These are phyloP conservation scores for Suillus tomentosus DNA, from an alignment of 768 basidiomycete species.

Conservation along the genomic window DNA sequence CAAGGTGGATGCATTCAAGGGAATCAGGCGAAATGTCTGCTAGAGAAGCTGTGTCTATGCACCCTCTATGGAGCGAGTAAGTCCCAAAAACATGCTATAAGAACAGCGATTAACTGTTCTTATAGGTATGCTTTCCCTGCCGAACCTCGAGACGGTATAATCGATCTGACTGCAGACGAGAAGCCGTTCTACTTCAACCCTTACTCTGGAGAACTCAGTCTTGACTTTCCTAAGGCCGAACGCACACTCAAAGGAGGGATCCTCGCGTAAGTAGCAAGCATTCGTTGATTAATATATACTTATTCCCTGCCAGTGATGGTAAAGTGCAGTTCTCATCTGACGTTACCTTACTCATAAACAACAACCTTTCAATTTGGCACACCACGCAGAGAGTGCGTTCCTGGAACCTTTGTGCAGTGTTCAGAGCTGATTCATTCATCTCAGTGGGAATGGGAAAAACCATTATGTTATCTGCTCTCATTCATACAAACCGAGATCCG, in stretches of 20 bases:
- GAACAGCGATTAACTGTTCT: constrained; percentile 12
- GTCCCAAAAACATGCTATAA: constrained; percentile 24
- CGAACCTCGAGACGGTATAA: constrained; percentile 56
- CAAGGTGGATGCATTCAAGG: constrained; percentile 89
- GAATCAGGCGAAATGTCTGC: constrained; percentile 76
- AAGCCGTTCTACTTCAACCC: constrained; percentile 86
- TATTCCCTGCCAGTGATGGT: constrained; percentile 36
- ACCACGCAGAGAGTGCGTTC: constrained; percentile 50
- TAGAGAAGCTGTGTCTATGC: constrained; percentile 72
- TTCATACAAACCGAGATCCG: constrained; percentile 70
- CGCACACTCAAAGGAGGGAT: constrained; percentile 84
- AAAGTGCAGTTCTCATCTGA: constrained; percentile 12
- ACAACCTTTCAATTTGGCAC: constrained; percentile 9
- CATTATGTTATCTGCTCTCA: constrained; percentile 88
- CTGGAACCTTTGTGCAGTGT: constrained; percentile 9
- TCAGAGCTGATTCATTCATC: constrained; percentile 13
- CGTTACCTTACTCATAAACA: constrained; percentile 7
- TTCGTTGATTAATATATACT: constrained; percentile 12
- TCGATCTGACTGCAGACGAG: constrained; percentile 83
- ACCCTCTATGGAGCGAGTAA: constrained; percentile 94
- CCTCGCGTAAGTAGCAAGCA: constrained; percentile 64
- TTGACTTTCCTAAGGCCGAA: constrained; percentile 82
- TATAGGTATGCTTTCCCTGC: constrained; percentile 73
- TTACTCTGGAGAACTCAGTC: constrained; percentile 86
- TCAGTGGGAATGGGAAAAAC: constrained; percentile 96